Percentiles rank a stretch among this genome's conserved stretches.
phyloP scores from a whole-genome alignment of 2,329 filamentous ascomycete species.

The Thyridium curvatum region DNA sequence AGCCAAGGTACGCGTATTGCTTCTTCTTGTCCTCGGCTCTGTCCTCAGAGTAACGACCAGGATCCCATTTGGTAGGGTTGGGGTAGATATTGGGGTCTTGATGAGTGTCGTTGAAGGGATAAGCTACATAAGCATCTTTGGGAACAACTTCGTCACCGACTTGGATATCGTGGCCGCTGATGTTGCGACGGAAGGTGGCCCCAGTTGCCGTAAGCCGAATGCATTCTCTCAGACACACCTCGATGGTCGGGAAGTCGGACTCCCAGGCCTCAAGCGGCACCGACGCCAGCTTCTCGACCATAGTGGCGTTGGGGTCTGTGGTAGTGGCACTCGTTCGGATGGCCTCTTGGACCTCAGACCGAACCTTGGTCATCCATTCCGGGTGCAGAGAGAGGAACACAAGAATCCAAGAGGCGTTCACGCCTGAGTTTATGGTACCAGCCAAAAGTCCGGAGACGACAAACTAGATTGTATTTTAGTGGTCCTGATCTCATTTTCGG shows the following conservation, averaged over 20 bases:
- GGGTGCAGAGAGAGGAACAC: constrained; percentile 39
- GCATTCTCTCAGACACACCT: constrained; percentile 44
- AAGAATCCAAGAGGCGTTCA: constrained; percentile 48
- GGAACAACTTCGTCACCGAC: constrained; percentile 42
- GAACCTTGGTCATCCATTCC: constrained; percentile 37
- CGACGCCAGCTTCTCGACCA: too few relatives aligned
- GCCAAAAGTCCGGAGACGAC: constrained; percentile 48
- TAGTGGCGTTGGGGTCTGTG: too few relatives aligned
- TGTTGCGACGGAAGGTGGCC: constrained; percentile 44
- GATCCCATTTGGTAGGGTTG: constrained; percentile 43
- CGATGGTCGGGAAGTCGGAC: constrained; percentile 42
- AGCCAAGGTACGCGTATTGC: constrained; percentile 22
- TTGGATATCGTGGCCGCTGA: constrained; percentile 33
- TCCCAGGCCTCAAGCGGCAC: constrained; percentile 34
- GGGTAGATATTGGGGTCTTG: constrained; percentile 40
- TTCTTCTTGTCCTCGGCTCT: constrained; percentile 35
- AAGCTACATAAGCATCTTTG: constrained; percentile 35
- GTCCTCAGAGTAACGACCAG: constrained; percentile 37
- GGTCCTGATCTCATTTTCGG: too few relatives aligned
- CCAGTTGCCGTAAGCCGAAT: constrained; percentile 45
- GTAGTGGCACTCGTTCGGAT: constrained; percentile 13
- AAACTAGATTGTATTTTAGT: constrained; percentile 25
- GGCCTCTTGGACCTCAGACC: constrained; percentile 38
- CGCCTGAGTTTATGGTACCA: constrained; percentile 49
- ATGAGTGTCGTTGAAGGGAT: constrained; percentile 40